Evolutionary conservation across 2,329 filamentous ascomycete genomes (phyloP), one percentile per base, ranked within the genome.

Genomic region (Penicillium sp.): DNA sequence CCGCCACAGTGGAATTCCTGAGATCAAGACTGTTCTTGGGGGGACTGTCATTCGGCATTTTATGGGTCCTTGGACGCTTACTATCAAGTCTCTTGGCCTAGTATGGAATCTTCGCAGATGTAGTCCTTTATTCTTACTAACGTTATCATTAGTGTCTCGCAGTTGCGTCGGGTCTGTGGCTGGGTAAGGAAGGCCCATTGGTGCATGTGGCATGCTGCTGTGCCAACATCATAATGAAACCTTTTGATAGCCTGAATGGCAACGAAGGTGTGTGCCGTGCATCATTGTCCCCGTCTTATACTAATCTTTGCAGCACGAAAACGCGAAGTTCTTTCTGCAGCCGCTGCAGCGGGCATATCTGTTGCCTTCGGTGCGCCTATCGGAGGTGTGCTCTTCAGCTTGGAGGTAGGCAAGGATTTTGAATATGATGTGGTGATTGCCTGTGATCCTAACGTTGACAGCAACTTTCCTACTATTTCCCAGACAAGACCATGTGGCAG

Each of bases 401-500:
- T 98, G n/a, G 93, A 96, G 78, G 87, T 89, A 77, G 77, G 86
- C 87, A 75, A 16, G 16, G 52, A 11, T 3, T 23, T 37, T 27
- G 23, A 46, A n/a, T 19, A 4, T 23, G 21, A 42, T 39, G 16
- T 25, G 11, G 23, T 25, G 11, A 21, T 31, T 23, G 43, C 33
- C 26, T 56, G 25, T 42, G 1, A 43, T 55, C 16, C 46, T 55
- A 43, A 76, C 49, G 16, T 50, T 25, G 31, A n/a, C 58, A 90
- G 85, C 92, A 96, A 83, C 81, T 98, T 3, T 96, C 92, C 1
- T 98, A 97, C 74, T 98, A 97, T 75, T 98, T 98, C 67, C 93
- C 95, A 0, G 93, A 98, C 77, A 98, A 98, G 76, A 98, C 95
- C 10, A 98, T 99, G 95, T 99, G 95, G 95, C 95, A 97, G 74